Evolutionary conservation across 305 asterid species (phyloP).

Genomic region (Fraxinus angustifolia): DNA sequence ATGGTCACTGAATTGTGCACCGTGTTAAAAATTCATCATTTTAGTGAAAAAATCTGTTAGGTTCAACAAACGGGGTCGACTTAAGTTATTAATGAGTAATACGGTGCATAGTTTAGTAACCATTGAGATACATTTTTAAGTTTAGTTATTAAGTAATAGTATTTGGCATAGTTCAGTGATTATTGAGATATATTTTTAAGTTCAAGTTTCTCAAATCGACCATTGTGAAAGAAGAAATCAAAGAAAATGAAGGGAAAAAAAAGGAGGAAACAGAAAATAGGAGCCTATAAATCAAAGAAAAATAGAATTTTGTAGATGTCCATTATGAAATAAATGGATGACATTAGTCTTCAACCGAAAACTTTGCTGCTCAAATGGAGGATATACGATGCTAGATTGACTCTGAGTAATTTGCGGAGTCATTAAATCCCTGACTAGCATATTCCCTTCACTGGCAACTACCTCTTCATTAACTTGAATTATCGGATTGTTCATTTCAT

Average conservation of each 20-base stretch:
- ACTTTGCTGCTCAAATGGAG: background rate
- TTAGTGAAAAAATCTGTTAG: background rate
- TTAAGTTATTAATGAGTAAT: background rate
- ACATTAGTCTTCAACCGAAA: background rate
- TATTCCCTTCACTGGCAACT: background rate
- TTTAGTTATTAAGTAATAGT: background rate
- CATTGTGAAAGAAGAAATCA: background rate
- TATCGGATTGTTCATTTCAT: background rate
- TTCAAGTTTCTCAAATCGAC: background rate
- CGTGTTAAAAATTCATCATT: background rate
- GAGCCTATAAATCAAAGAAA: background rate
- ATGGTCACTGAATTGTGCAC: background rate
- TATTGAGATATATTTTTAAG: background rate
- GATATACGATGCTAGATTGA: background rate
- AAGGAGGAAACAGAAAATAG: background rate
- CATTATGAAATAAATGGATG: background rate
- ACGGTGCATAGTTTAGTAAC: background rate
- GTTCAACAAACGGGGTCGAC: background rate
- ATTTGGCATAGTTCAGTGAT: background rate
- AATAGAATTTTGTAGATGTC: background rate
- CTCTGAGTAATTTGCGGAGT: background rate
- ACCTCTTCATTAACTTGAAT: background rate
- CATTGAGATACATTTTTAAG: background rate
- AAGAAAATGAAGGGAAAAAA: background rate
- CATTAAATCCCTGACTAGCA: background rate